Base-by-base conservation (phyloP, 345 rosid species). In the Acer yangbiense region DNA sequence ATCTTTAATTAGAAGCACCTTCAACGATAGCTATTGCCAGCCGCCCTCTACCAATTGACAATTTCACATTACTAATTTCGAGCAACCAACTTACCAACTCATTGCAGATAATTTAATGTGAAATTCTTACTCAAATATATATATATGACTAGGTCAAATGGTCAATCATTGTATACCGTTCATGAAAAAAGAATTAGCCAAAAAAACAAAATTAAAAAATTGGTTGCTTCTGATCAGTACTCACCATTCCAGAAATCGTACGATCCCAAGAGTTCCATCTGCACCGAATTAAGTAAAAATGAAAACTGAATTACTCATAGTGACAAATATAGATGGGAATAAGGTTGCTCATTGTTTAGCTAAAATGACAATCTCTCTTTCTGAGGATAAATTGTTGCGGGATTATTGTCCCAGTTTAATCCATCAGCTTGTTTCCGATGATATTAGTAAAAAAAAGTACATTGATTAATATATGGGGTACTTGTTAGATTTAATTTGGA, bases 181-280 rank as follows among this genome's bases (percentile, higher is more conserved):
- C 18, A 43, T 44, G 71, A 39, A 2, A 64, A 17, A 0, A 11
- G 5, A 50, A 11, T 12, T 2, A 13, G 13, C 14, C 55, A 50
- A 50, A 50, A 50, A 29, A 13, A 11, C 0, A 11, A 35, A 35
- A 35, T 35, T 13, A 50, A 12, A 48, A 50, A 3, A 12, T 13
- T 3, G 23, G 69, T 39, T 75, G 68, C 68, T 43, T 62, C 78
- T 7, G 35, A 32, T 32, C 2, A 8, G 18, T 9, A 44, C 80
- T 69, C 82, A 89, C 92, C 89, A 67, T 87, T 85, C 87, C 84
- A 82, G 63, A 78, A 89, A 62, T 84, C 70, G 73, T 80, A 84
- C 69, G 71, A 83, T 62, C 83, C 82, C 76, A 85, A 64, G 50
- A 87, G 82, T 27, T 82, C 77, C 92, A 89, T 85, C 89, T 88